These are phyloP conservation scores for Chalara sp. DNA, from an alignment of 2,329 filamentous ascomycete genomes.

Conservation along the genomic window DNA sequence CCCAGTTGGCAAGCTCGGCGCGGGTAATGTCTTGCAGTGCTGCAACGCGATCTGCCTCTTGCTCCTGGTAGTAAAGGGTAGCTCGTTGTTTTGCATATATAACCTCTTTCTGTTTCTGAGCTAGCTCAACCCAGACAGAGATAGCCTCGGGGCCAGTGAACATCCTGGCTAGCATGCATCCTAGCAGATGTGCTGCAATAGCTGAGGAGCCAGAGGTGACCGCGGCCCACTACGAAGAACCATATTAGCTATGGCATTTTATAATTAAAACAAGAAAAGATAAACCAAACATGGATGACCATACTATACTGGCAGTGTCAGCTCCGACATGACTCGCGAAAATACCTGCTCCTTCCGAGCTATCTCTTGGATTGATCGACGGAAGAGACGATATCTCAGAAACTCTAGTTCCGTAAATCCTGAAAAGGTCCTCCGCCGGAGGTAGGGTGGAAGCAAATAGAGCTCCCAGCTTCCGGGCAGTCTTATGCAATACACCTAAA, in stretches of 20 bases:
- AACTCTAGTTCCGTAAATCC: conserved; percentile 11
- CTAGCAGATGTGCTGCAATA: conserved; percentile 1
- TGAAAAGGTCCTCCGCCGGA: conserved; percentile 9
- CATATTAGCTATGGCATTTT: no score
- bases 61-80: not conserved
- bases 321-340: not conserved
- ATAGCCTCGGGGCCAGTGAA: conserved; percentile 21
- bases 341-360: not conserved
- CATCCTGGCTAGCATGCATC: conserved; percentile 24
- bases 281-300: no score
- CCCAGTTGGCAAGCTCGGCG: conserved; percentile 29
- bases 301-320: not conserved
- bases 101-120: conserved; percentile 13
- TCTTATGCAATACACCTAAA: conserved; percentile 21
- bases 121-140: conserved; percentile 25
- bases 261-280: no score
- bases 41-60: not conserved
- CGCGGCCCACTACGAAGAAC: not conserved
- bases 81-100: not conserved
- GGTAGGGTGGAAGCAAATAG: conserved; percentile 30
- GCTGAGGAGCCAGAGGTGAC: conserved; percentile 1
- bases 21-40: conserved; percentile 16
- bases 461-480: conserved; percentile 31
- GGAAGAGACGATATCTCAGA: not conserved
- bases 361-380: not conserved